Evolutionary conservation across 176 grass and related monocot species (phyloP).

Genomic region (Carex cristatella): DNA sequence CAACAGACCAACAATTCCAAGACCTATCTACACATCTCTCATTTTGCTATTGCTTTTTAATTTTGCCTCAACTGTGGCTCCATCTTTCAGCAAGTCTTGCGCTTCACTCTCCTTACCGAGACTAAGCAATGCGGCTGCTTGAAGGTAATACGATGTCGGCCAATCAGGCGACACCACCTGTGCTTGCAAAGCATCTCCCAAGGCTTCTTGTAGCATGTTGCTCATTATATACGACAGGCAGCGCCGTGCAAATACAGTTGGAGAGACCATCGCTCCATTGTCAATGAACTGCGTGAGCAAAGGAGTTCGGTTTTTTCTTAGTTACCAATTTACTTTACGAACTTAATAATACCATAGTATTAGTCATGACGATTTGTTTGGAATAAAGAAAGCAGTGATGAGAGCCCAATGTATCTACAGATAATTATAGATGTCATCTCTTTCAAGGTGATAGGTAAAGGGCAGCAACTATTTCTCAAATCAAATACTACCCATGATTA

Average conservation of each 20-base stretch:
- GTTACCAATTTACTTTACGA: not conserved
- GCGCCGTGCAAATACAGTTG: conserved; percentile 48
- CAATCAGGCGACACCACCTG: conserved; percentile 46
- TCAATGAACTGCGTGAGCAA: conserved; percentile 48
- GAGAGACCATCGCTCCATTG: conserved; percentile 47
- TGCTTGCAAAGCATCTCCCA: conserved; percentile 51
- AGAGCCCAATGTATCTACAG: not conserved
- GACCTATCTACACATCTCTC: conserved; percentile 15
- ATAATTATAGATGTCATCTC: not conserved
- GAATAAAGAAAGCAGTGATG: not conserved
- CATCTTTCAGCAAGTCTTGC: conserved; percentile 41
- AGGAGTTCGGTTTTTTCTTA: not conserved
- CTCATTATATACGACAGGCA: conserved; percentile 52
- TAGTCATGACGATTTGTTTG: not conserved
- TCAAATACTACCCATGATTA: not conserved
- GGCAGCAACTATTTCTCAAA: not conserved
- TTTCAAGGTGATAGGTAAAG: not conserved
- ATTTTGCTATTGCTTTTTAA: conserved; percentile 19
- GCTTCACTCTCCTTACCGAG: conserved; percentile 55
- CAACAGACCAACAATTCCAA: conserved; percentile 5
- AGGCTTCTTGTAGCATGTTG: conserved; percentile 48
- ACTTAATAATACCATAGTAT: not conserved
- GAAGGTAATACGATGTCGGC: conserved; percentile 57
- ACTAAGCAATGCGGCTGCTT: conserved; percentile 37
- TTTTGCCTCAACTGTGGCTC: conserved; percentile 25